Base-by-base conservation (phyloP, 2,329 filamentous ascomycete genomes). In the Colletotrichum sansevieriae region DNA sequence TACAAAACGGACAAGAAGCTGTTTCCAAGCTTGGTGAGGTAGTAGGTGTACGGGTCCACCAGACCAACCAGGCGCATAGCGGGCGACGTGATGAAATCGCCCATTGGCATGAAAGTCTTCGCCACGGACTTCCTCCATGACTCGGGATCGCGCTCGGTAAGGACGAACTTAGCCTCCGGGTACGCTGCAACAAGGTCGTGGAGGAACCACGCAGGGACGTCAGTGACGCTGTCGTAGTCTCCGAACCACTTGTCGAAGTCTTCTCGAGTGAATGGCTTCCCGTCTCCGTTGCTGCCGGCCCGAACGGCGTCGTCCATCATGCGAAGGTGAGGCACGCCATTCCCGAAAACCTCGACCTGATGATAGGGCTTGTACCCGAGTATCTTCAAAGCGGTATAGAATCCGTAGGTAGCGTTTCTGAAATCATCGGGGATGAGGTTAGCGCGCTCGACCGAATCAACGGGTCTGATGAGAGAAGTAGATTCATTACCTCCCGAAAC, bases 161-260 rank as follows among this genome's bases (percentile, higher is more conserved):
- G 73, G 12, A 81, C 75, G 59, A 79, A 80, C 60, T 76, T 78
- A 22, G 77, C 78, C 18, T 80, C 72, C 0, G 79, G 78, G 46
- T 79, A 79, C 3, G 74, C 73, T 11, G 75, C 72, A 6, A 79
- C 47, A 8, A 70, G 59, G 18, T 78, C 76, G 15, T 71, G 74
- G 6, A 78, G 68, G 68, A 80, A 77, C 65, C 77, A 75, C 46
- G 74, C 73, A 29, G 46, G 59, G 9, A 63, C 29, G 29, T 63
- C 59, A 35, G 64, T 52, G 52, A 64, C 15, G 47, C 51, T 79
- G 68, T 80, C 78, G 56, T 79, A 79, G 44, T 78, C 74, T 41
- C 76, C 77, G 35, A 80, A 76, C 77, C 78, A 81, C 70, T 80
- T 81, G 66, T 81, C 79, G 60, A 80, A 82, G 39, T 81, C 79